These are phyloP conservation scores for Conoideocrella luteorostrata DNA, from an alignment of 2,329 filamentous ascomycete genomes.

Conservation along the genomic window DNA sequence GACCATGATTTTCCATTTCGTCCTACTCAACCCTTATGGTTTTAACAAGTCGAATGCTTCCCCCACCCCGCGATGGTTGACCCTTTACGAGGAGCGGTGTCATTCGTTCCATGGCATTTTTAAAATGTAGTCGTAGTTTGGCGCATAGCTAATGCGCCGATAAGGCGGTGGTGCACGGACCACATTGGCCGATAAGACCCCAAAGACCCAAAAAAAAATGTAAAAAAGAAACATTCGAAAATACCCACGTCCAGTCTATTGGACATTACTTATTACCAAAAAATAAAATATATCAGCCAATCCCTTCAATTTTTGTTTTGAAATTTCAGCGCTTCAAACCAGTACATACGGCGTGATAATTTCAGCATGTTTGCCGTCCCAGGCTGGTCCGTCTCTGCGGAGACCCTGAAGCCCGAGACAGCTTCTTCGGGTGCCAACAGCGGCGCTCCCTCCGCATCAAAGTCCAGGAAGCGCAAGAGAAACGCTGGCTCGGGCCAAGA, in stretches of 20 bases:
- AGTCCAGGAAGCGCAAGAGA: constrained; percentile 55
- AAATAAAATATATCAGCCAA: background rate
- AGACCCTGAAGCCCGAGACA: constrained; percentile 64
- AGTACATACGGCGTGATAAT: too few species aligned
- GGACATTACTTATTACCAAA: too few species aligned
- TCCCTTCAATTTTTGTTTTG: background rate
- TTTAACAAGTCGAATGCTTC: too few species aligned
- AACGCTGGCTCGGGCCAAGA: constrained; percentile 13
- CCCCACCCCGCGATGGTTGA: too few species aligned
- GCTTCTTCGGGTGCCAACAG: constrained; percentile 22
- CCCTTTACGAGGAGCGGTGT: too few species aligned
- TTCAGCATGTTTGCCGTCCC: constrained; percentile 79
- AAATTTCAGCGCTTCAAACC: too few species aligned
- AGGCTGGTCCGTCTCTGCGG: constrained; percentile 79
- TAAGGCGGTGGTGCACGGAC: constrained; percentile 4
- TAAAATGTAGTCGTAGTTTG: too few species aligned
- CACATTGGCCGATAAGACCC: constrained; percentile 3
- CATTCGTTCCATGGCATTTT: too few species aligned
- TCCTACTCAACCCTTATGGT: too few species aligned
- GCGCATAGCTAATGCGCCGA: too few species aligned
- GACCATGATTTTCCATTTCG: too few species aligned
- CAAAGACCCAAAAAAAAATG: constrained; percentile 3
- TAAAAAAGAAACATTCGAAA: background rate
- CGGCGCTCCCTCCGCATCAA: constrained; percentile 31
- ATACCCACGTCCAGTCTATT: too few species aligned